Evolutionary conservation across 768 basidiomycete species (phyloP), one percentile per base, ranked within the genome.

Genomic region (Russula virescens): DNA sequence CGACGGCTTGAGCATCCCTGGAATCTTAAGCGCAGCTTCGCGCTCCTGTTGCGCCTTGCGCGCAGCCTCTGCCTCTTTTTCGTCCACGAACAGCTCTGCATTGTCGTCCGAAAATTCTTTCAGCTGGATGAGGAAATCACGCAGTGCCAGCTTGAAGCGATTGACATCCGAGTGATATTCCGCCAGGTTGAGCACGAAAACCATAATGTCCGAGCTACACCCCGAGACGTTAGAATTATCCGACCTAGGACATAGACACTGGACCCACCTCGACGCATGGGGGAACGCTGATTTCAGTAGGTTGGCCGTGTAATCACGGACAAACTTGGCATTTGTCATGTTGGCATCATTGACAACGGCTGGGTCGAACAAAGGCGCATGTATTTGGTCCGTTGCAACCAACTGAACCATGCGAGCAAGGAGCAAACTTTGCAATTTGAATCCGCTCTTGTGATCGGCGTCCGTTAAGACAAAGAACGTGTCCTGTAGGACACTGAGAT

Each of bases 21-120:
- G 96, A 63, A 98, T 93, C 68, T 91, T 84, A 82, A 91, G 89
- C 26, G 94, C 94, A 42, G 88, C 83, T 76, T 94, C 85, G 56
- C 87, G 87, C 75, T 97, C 94, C 63, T 86, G 89, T 67, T 89
- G 84, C 0, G 84, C 86, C 76, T 90, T 88, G 73, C 78, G 80
- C 71, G 87, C 83, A 23, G 81, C 79, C 74, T 96, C 96, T 4
- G 83, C 82, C 73, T 98, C 95, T 75, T 94, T 96, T 76, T 98
- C 97, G 70, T 98, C 96, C 68, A 93, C 78, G 77, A 81, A 98
- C 42, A 98, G 79, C 67, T 98, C 97, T 10, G 94, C 78, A 66
- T 96, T 95, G 70, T 97, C 94, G 64, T 88, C 91, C 7, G 93
- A 94, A 78, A 97, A 98, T 75, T 98, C 97, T 73, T 97, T 97